Conservation (phyloP, 2,329 filamentous ascomycete genomes). For the Cephalotrichum gorgonifer region DNA sequence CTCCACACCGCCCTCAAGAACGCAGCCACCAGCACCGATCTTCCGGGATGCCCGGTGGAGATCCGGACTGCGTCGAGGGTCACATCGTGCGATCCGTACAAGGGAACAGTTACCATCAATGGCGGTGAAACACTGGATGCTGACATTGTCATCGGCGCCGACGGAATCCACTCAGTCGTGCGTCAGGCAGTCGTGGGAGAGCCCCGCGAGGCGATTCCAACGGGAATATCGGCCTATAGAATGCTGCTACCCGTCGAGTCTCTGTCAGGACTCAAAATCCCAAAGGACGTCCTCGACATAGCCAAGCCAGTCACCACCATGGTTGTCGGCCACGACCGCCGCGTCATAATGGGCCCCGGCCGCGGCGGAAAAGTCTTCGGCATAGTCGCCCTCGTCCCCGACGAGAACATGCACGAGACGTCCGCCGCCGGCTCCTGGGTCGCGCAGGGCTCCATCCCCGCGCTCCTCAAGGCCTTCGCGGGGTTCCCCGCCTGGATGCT, state of each 20-base stretch:
- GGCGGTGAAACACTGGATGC: constrained; percentile 25
- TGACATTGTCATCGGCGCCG: constrained; percentile 40
- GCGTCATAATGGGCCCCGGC: constrained; percentile 56
- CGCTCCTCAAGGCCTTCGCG: constrained; percentile 48
- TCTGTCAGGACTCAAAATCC: constrained; percentile 45
- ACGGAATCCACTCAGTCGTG: constrained; percentile 41
- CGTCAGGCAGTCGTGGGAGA: constrained; percentile 15
- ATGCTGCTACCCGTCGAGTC: constrained; percentile 38
- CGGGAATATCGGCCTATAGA: constrained; percentile 42
- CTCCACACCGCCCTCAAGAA: constrained; percentile 20
- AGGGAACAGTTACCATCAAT: constrained; percentile 19
- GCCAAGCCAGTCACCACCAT: constrained; percentile 60
- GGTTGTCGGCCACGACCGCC: constrained; percentile 48
- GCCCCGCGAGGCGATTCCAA: constrained; percentile 28
- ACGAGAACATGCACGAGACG: constrained; percentile 50
- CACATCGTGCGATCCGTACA: constrained; percentile 28
- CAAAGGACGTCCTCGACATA: constrained; percentile 56
- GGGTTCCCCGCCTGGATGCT: constrained; percentile 53
- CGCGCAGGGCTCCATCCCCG: constrained; percentile 12
- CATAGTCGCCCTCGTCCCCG: constrained; percentile 36
- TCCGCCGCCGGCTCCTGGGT: background rate
- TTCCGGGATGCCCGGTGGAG: constrained; percentile 13
- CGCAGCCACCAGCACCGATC: constrained; percentile 13
- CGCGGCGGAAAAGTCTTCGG: constrained; percentile 52
- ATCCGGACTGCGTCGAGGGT: constrained; percentile 17